Base-by-base conservation (phyloP, 83 land plant species). In the Isoetes engelmannii region DNA sequence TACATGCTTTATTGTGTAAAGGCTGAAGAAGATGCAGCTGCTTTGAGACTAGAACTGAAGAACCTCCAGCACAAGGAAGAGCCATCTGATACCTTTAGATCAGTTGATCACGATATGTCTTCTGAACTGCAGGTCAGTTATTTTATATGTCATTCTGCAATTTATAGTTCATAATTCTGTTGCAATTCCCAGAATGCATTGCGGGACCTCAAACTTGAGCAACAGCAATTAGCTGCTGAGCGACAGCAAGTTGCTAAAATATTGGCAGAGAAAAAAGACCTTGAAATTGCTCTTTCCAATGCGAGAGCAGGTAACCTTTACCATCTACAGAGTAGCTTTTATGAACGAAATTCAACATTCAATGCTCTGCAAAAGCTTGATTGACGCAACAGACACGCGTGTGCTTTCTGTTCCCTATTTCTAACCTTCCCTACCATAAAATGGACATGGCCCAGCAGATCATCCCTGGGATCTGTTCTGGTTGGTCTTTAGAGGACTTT, bases 1-100 rank as follows among this genome's bases (percentile, higher is more conserved):
- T 51, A 51, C 3, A 51, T 10, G n/a, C 54, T 51, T 51, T 51
- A 51, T 51, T 51, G 12, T 51, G 15, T 51, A 10, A 51, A 86
- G 92, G 92, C 92, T 51, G 92, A 86, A 65, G 89, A 88, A 74
- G 89, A 88, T 77, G 89, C 92, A 12, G 87, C 92, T 48, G 61
- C 86, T 55, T 65, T 88, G 71, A 79, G 89, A 79, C 80, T 84
- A 44, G 89, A 88, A 43, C 44, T 79, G 5, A 70, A 79, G 65
- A 19, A 48, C 37, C 61, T 79, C 12, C 81, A 79, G 47, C 73
- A 65, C 45, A 68, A 46, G 47, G 69, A 68, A 48, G 56, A 79
- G 17, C 71, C 58, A 47, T 56, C 71, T 59, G 57, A 47, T 66
- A 73, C 46, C 61, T 18, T 64, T 61, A 51, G 65, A 49, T 45